Base-by-base conservation (phyloP, 208 protist species). In the Leishmania aethiopica region DNA sequence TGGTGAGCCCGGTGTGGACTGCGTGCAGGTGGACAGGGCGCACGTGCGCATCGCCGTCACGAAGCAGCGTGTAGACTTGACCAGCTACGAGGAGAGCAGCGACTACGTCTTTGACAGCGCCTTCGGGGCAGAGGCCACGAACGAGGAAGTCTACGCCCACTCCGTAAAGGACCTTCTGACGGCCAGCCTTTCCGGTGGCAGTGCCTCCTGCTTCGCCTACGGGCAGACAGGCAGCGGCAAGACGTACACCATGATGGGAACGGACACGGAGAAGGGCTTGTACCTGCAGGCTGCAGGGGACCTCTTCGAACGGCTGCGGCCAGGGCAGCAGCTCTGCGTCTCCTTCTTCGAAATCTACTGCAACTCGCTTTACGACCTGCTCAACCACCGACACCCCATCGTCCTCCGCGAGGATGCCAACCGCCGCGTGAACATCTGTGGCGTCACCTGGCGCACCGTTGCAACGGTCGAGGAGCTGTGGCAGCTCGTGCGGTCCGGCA, bases 281-380 rank as follows among this genome's bases (percentile, higher is more conserved):
- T 99, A 99, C 84, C 80, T 97, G 42, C 81, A 99, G 13, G 97
- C 96, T 5, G 95, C 97, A 7, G 74, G 72, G 28, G 98, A 99
- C 73, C 91, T 99, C 17, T 99, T 99, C 67, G 78, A 78, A 13
- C 83, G 88, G 11, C 64, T 96, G 13, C 37, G 35, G 0, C 42
- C 92, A 0, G 49, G 82, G 11, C 88, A 96, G 45, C 83, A 86
- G 40, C 86, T 97, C 19, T 88, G 53, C 45, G 89, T 96, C 32
- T 89, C 91, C 59, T 93, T 99, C 82, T 99, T 98, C 90, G 98
- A 99, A 83, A 99, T 99, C 75, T 99, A 99, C 86, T 95, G 96
- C 73, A 98, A 97, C 80, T 95, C 98, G 22, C 89, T 99, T 11
- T 99, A 96, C 86, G 99, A 99, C 79, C 75, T 99, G 59, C 88